Base-by-base conservation (phyloP, 208 protist species). In the Blastocrithidia nonstop region DNA sequence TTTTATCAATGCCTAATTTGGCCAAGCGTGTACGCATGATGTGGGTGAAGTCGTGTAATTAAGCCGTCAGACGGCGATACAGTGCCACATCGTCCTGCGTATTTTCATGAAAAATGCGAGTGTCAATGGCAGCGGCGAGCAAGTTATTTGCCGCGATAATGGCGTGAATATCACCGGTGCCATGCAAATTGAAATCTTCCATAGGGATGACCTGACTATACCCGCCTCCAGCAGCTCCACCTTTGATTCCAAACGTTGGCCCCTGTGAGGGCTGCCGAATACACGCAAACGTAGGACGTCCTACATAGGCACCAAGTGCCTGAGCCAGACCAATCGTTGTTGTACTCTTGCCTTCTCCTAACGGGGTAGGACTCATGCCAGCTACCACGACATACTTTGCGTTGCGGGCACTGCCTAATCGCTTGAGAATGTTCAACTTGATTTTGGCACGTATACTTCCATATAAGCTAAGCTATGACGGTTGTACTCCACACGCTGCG, bases 101-200 rank as follows among this genome's bases (percentile, higher is more conserved):
- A 5, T 19, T 43, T 62, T 98, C 94, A 59, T 99, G 95, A 48
- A 98, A 96, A 28, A 96, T 91, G 50, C 97, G 77, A 1, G 96
- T 82, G 60, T 98, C 97, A 35, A 99, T 94, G 21, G 95, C 95
- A 6, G 97, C 96, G 3, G 96, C 96, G 17, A 94, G 70, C 28
- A 97, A 63, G 47, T 98, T 98, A 67, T 97, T 96, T 4, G 96
- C 96, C 1, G 95, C 96, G 7, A 90, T 93, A 58, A 99, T 98
- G 26, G 96, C 96, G 66, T 99, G 97, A 50, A 99, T 98, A 66
- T 99, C 97, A 11, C 95, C 95, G 3, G 95, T 98, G 31, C 97
- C 75, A 64, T 99, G 96, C 13, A 99, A 69, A 70, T 98, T 98
- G 62, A 98, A 99, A 45, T 98, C 96, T 53, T 96, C 90, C 92